These are phyloP conservation scores for Brassica hybrid DNA, from an alignment of 441 rosid genomes.

Conservation along the genomic window DNA sequence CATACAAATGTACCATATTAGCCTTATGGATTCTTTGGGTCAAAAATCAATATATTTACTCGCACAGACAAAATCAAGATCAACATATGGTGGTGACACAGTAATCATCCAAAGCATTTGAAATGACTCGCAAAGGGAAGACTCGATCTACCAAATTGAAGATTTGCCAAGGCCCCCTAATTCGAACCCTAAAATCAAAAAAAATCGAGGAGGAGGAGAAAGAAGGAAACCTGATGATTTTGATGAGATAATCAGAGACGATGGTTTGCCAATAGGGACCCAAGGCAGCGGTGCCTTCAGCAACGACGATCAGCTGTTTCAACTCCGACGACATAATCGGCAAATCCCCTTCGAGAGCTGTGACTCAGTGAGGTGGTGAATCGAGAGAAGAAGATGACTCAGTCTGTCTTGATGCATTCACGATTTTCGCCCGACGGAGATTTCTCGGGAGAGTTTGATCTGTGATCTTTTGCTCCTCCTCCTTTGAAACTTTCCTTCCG, in stretches of 20 bases:
- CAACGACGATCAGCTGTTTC: constrained; percentile 84
- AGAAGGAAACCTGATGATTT: constrained; percentile 73
- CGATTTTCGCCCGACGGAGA: neutral
- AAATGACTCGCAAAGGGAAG: neutral
- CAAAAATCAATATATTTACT: too few species aligned
- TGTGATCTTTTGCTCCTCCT: too few species aligned
- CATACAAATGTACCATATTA: neutral
- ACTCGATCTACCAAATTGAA: constrained; percentile 3
- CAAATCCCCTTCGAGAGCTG: neutral
- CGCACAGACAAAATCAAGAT: too few species aligned
- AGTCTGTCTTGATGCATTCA: constrained; percentile 1
- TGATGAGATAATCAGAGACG: constrained; percentile 83
- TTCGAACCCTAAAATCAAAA: constrained; percentile 34
- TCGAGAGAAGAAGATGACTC: neutral
- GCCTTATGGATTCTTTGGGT: too few species aligned
- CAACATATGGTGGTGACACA: neutral
- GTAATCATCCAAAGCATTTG: neutral
- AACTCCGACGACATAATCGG: constrained; percentile 69
- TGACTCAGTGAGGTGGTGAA: neutral
- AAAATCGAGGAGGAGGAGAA: neutral
- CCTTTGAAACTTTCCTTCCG: too few species aligned
- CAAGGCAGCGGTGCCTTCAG: constrained; percentile 92
- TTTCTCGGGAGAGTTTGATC: neutral
- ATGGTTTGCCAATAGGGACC: constrained; percentile 85
- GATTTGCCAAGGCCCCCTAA: neutral